A percentile compares a stretch with the other conserved stretches of the same genome.
Conservation (phyloP, 2,329 filamentous ascomycete genomes). For the Xylaria sp. region DNA sequence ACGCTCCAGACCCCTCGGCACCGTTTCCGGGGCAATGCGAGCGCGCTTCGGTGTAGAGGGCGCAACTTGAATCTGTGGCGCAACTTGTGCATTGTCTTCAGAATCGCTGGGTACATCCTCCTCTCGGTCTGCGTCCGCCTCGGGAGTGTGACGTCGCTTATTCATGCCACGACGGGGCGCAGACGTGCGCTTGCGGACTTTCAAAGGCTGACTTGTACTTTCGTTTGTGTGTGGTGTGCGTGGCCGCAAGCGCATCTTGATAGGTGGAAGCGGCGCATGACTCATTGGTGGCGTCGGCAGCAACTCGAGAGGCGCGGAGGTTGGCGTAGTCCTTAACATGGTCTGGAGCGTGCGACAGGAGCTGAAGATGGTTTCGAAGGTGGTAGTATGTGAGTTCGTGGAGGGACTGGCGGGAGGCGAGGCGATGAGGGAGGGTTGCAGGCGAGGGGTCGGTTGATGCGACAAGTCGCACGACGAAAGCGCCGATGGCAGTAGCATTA, state of each 20-base stretch:
- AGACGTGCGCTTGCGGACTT: constrained; percentile 47
- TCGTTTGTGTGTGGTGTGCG: constrained; percentile 35
- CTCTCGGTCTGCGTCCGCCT: constrained; percentile 43
- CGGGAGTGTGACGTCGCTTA: constrained; percentile 47
- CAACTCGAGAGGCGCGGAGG: constrained; percentile 36
- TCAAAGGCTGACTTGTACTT: constrained; percentile 36
- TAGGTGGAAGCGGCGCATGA: constrained; percentile 40
- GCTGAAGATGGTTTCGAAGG: constrained; percentile 51
- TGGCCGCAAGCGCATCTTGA: constrained; percentile 53
- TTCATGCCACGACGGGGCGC: constrained; percentile 42
- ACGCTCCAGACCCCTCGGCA: constrained; percentile 55
- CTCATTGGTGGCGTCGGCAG: constrained; percentile 50
- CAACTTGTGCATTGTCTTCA: constrained; percentile 28
- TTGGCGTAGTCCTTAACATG: constrained; percentile 43
- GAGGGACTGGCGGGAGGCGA: constrained; percentile 57
- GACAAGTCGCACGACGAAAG: constrained; percentile 50
- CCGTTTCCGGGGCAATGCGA: constrained; percentile 54
- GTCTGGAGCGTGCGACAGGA: constrained; percentile 58
- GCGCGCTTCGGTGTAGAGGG: constrained; percentile 56
- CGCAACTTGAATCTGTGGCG: constrained; percentile 24
- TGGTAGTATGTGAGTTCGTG: constrained; percentile 38
- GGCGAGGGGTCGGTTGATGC: constrained; percentile 41
- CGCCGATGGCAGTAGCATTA: constrained; percentile 56
- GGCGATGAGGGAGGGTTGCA: constrained; percentile 47
- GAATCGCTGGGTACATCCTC: constrained; percentile 37